Conservation (phyloP, 352 stramenopile genomes). For the Globisporangium paroecandrum region DNA sequence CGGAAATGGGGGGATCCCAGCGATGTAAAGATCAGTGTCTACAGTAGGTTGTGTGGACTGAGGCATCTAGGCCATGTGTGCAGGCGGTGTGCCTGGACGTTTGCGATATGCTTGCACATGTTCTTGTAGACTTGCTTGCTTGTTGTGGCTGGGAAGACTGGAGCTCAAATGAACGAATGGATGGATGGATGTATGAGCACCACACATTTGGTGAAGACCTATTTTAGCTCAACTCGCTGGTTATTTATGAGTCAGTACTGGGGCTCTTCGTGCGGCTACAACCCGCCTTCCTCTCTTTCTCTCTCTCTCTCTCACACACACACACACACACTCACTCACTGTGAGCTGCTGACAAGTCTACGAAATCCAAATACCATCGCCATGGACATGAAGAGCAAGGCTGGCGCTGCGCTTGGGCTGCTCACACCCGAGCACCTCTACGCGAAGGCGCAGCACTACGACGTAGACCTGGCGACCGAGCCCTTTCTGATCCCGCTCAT, state of each 20-base stretch:
- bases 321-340: background rate
- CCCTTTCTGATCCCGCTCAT: slow-evolving; percentile 49
- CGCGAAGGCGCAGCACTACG: slow-evolving; percentile 31
- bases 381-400: background rate
- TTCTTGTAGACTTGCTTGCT: background rate
- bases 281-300: too few relatives aligned
- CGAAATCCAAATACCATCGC: background rate
- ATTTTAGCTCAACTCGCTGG: background rate
- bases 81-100: slow-evolving; percentile 27
- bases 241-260: background rate
- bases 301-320: too few relatives aligned
- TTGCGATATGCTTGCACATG: slow-evolving; percentile 45
- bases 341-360: background rate
- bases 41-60: too few relatives aligned
- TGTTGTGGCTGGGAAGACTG: background rate
- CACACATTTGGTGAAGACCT: background rate
- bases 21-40: too few relatives aligned
- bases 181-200: background rate
- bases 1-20: too few relatives aligned
- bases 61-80: background rate
- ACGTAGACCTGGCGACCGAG: slow-evolving; percentile 43
- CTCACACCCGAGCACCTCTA: slow-evolving; percentile 51
- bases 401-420: background rate
- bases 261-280: background rate
- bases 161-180: background rate